These are phyloP conservation scores for Xylariaceae sp. DNA, from an alignment of 2,329 filamentous ascomycete species.

Conservation along the genomic window DNA sequence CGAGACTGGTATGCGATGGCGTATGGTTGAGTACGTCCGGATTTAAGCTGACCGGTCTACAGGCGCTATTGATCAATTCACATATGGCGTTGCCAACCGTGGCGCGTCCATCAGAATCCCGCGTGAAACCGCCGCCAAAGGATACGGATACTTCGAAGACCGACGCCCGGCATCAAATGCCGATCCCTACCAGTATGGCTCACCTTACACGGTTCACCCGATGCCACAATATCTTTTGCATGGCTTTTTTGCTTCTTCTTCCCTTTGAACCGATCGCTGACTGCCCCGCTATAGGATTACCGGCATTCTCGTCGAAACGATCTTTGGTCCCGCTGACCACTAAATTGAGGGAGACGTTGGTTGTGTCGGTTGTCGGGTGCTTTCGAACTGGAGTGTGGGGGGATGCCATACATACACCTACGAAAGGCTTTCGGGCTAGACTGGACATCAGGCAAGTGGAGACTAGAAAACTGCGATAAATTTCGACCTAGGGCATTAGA, in stretches of 20 bases:
- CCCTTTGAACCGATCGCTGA: background rate
- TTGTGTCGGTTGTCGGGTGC: no score
- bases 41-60: background rate
- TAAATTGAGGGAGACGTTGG: background rate
- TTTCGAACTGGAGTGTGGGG: background rate
- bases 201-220: conserved; percentile 17
- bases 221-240: conserved; percentile 65
- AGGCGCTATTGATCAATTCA: conserved; percentile 85
- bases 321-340: conserved; percentile 38
- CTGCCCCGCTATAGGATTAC: background rate
- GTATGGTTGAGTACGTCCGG: background rate
- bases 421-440: no score
- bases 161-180: conserved; percentile 80
- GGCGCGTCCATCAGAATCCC: conserved; percentile 93
- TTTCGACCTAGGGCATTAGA: background rate
- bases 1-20: conserved; percentile 68
- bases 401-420: no score
- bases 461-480: background rate
- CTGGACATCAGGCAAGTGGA: background rate
- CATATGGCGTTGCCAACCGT: conserved; percentile 93
- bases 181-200: conserved; percentile 67
- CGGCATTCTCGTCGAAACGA: conserved; percentile 49
- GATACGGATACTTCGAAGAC: conserved; percentile 94
- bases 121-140: conserved; percentile 79
- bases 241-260: no score